These are phyloP conservation scores for Aspergillus sp. DNA, from an alignment of 2,329 filamentous ascomycete species.

Conservation along the genomic window DNA sequence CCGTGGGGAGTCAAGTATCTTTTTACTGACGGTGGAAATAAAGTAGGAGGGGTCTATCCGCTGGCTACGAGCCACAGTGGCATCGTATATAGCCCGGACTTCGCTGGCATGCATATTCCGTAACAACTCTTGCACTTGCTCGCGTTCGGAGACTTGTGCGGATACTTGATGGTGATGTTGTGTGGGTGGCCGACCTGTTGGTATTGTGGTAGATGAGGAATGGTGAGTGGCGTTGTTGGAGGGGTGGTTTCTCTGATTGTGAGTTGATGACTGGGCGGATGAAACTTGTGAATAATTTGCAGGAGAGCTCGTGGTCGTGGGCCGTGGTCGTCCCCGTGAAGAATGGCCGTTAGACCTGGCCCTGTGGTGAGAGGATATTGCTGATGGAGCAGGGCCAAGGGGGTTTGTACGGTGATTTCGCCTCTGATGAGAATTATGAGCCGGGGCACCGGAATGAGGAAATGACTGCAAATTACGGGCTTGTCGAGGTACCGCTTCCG, in stretches of 20 bases:
- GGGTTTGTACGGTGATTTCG: constrained; percentile 12
- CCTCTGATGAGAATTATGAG: constrained; percentile 11
- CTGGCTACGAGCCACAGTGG: constrained; percentile 3
- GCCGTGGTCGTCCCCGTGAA: constrained; percentile 10
- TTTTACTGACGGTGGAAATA: constrained; percentile 5
- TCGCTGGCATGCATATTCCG: constrained; percentile 12
- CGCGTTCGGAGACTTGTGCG: background rate
- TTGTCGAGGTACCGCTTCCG: background rate
- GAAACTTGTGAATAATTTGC: background rate
- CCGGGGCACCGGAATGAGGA: constrained; percentile 9
- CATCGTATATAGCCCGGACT: constrained; percentile 10
- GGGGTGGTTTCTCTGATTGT: background rate
- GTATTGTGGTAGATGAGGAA: background rate
- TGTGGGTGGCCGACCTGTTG: background rate
- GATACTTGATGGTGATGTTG: background rate
- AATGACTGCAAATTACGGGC: constrained; percentile 3
- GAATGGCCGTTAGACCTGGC: constrained; percentile 1
- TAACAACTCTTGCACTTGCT: constrained; percentile 13
- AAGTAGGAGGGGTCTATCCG: background rate
- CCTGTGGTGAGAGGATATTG: constrained; percentile 1
- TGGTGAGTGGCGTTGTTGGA: background rate
- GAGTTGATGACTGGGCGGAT: background rate
- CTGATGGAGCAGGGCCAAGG: background rate
- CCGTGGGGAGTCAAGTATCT: constrained; percentile 47
- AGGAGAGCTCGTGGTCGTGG: background rate